Evolutionary conservation across 2,329 filamentous ascomycete species (phyloP).

Genomic region (Cladophialophora yegresii): DNA sequence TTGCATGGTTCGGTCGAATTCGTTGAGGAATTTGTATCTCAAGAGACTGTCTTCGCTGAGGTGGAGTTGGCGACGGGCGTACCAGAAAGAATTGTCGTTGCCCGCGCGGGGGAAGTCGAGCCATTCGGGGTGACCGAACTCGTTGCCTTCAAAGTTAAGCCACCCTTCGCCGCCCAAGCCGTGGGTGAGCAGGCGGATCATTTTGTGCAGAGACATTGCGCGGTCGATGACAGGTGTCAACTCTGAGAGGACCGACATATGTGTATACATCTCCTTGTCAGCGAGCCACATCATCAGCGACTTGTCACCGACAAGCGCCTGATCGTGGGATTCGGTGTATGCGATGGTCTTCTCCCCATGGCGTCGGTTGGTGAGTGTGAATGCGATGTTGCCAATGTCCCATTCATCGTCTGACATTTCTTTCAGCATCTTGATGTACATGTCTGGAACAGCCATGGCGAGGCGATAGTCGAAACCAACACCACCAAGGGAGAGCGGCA

Average conservation of each 20-base stretch:
- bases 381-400: conserved; percentile 83
- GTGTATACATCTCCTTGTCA: conserved; percentile 94
- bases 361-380: conserved; percentile 86
- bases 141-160: conserved; percentile 97
- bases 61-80: conserved; percentile 90
- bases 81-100: conserved; percentile 92
- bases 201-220: conserved; percentile 91
- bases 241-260: conserved; percentile 87
- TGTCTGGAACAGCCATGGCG: conserved; percentile 95
- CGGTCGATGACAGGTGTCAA: conserved; percentile 86
- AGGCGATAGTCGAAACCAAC: conserved; percentile 97
- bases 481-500: conserved; percentile 81
- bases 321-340: conserved; percentile 95
- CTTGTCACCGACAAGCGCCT: conserved; percentile 96
- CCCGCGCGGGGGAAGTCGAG: conserved; percentile 95
- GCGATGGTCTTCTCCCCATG: conserved; percentile 98
- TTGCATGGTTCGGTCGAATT: conserved; percentile 94
- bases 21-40: conserved; percentile 87
- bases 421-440: conserved; percentile 99
- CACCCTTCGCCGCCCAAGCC: conserved; percentile 91
- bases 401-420: conserved; percentile 88
- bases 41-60: conserved; percentile 82
- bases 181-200: conserved; percentile 94
- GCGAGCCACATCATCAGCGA: conserved; percentile 97
- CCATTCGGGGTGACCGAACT: conserved; percentile 98